Evolutionary conservation across 371 early-diverging fungal species (phyloP).

Genomic region (Mucor velutinosus): DNA sequence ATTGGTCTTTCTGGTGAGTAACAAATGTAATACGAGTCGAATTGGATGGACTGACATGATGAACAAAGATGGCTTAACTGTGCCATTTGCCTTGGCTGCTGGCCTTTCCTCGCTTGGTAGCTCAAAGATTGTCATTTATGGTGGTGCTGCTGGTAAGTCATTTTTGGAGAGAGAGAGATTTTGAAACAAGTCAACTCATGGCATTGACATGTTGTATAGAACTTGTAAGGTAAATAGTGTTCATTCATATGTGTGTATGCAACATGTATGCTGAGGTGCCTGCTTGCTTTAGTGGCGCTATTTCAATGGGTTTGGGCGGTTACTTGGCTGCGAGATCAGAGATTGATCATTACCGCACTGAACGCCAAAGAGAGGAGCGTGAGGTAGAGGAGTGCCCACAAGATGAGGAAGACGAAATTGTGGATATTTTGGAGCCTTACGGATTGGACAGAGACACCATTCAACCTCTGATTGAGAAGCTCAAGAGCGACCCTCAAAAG

Average conservation of each 20-base stretch:
- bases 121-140: conserved; percentile 65
- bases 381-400: conserved; percentile 64
- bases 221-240: conserved; percentile 41
- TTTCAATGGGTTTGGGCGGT: conserved; percentile 69
- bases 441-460: conserved; percentile 57
- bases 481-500: conserved; percentile 57
- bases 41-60: too few species aligned
- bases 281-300: conserved; percentile 36
- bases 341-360: conserved; percentile 70
- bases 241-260: neutral
- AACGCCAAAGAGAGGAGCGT: conserved; percentile 56
- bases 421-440: conserved; percentile 64
- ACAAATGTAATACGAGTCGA: neutral
- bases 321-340: conserved; percentile 70
- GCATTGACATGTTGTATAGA: conserved; percentile 16
- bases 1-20: conserved; percentile 63
- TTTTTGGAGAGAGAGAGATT: neutral
- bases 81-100: conserved; percentile 79
- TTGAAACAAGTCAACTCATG: neutral
- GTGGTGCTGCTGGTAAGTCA: conserved; percentile 65
- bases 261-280: neutral
- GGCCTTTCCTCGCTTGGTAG: conserved; percentile 67
- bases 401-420: conserved; percentile 68
- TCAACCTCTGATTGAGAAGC: conserved; percentile 63
- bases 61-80: conserved; percentile 69